Evolutionary conservation across 2,329 filamentous ascomycete species (phyloP), one percentile per base, ranked within the genome.

Genomic region (Dothideomycetes sp.): DNA sequence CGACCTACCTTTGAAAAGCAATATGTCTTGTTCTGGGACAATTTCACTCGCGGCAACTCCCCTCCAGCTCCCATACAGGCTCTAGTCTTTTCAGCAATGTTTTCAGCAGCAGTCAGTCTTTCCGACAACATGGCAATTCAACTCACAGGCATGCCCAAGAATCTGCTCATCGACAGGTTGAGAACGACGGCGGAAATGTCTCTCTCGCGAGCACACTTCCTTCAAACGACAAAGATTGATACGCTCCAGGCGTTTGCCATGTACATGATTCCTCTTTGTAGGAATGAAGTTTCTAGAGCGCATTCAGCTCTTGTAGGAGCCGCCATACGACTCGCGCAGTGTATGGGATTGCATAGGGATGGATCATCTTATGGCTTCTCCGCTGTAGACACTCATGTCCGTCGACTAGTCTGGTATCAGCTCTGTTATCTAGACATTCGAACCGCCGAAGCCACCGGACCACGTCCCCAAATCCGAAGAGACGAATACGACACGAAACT

Each of bases 221-320:
- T 87, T 27, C 68, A 78, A 27, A 84, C 81, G 0, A 83, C 75
- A 0, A 80, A 77, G 47, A 62, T 84, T n/a, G 79, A 85, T 56
- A 83, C 79, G 1, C 64, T 88, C 50, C 83, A 87, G 54, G 81
- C 79, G 1, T 81, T 86, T 49, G 75, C 86, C 27, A 81, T 85
- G 66, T 87, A 85, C 47, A 64, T 86, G 60, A 77, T 85, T 41
- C 78, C 82, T 0, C 68, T 87, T 11, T 85, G 82, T 49, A 69
- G 82, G 40, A 72, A 72, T 15, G 80, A 86, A 57, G 69, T 87
- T 3, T 86, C 82, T 5, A 68, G 82, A 45, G 75, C 79, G 4
- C 82, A 87, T 57, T 84, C 80, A 3, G 79, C 81, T 4, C 66
- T 86, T 1, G 73, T 83, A 3, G 81, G 80, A 3, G 77, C 80